A percentile compares a stretch with the other conserved stretches of the same genome.
phyloP scores from a whole-genome alignment of 225 moss, liverwort and hornwort genomes.

The Straminergon stramineum region DNA sequence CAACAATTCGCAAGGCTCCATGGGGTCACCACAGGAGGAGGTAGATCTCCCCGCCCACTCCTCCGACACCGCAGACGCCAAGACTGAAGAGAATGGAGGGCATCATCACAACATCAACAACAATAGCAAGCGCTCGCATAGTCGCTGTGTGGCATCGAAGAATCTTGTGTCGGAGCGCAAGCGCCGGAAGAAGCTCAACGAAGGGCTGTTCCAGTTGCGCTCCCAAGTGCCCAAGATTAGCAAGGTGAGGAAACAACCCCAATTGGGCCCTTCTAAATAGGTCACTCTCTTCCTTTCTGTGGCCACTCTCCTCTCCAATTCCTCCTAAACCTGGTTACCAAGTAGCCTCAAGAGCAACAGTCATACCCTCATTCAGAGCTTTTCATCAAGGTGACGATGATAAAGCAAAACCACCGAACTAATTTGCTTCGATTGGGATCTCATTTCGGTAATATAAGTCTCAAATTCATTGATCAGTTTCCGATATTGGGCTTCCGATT shows the following conservation, averaged over 20 bases:
- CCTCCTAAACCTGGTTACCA: not conserved
- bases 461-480: not conserved
- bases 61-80: slow-evolving; percentile 10
- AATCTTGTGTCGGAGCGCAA: slow-evolving; percentile 59
- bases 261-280: not conserved
- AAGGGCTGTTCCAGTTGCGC: slow-evolving; percentile 50
- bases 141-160: slow-evolving; percentile 38
- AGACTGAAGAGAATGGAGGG: not conserved
- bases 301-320: not conserved
- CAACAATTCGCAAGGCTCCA: not conserved
- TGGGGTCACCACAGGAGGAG: not conserved
- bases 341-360: not conserved
- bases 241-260: slow-evolving; percentile 2
- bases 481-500: not conserved
- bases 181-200: slow-evolving; percentile 58
- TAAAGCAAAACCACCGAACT: not conserved
- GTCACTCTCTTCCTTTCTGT: not conserved
- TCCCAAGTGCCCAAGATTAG: slow-evolving; percentile 54
- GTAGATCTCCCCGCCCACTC: slow-evolving; percentile 3
- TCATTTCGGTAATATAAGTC: not conserved
- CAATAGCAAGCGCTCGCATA: slow-evolving; percentile 15
- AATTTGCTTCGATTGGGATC: not conserved
- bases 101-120: not conserved
- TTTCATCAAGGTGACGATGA: not conserved
- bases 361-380: not conserved